These are phyloP conservation scores for Cordyceps javanica DNA, from an alignment of 2,329 filamentous ascomycete species.

Conservation along the genomic window DNA sequence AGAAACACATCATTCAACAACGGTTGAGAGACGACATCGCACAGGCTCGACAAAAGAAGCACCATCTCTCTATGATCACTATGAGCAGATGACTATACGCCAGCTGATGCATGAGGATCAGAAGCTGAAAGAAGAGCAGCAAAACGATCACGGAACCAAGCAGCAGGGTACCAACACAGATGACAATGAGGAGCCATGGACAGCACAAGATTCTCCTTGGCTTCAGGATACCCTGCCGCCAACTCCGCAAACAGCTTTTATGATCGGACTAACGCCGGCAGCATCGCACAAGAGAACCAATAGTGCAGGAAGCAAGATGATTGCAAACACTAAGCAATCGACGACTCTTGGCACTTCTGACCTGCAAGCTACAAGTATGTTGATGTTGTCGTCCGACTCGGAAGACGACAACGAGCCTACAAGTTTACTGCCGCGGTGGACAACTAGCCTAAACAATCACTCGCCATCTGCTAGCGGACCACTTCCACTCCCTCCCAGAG, in stretches of 20 bases:
- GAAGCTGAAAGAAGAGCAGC: conserved; percentile 15
- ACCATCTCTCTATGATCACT: conserved; percentile 50
- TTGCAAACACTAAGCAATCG: background rate
- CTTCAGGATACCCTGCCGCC: background rate
- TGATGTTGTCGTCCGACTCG: conserved; percentile 9
- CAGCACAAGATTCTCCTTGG: conserved; percentile 9
- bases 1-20: conserved; percentile 21
- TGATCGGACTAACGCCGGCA: background rate
- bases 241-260: background rate
- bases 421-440: background rate
- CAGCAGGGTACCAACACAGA: background rate
- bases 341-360: background rate
- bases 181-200: conserved; percentile 10
- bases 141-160: conserved; percentile 14
- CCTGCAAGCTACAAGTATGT: conserved; percentile 7
- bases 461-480: background rate
- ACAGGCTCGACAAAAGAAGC: conserved; percentile 33
- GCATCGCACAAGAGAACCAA: background rate
- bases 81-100: conserved; percentile 50
- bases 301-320: conserved; percentile 5
- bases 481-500: background rate
- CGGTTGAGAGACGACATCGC: conserved; percentile 19
- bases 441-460: background rate
- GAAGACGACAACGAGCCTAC: conserved; percentile 1
- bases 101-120: conserved; percentile 29